phyloP scores from a whole-genome alignment of 164 flowering plant species.

The Stephania cephalantha region DNA sequence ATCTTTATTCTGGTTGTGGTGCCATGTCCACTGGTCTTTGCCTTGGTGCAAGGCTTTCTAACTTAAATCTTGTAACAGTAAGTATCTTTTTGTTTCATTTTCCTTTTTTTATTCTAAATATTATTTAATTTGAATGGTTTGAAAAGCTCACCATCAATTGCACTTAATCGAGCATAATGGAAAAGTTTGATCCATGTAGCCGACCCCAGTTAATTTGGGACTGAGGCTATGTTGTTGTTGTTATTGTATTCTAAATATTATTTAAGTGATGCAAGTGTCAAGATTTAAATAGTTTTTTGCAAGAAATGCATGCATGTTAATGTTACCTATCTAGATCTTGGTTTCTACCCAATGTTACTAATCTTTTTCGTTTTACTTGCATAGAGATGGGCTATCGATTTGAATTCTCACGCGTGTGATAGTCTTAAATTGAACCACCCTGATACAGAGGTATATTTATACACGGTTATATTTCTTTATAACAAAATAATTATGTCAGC shows the following conservation, averaged over 20 bases:
- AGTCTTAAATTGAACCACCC: constrained; percentile 69
- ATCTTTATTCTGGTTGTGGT: constrained; percentile 87
- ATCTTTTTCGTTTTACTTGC: background rate
- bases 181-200: too few species aligned
- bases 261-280: background rate
- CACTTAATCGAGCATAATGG: too few species aligned
- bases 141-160: too few species aligned
- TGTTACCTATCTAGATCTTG: background rate
- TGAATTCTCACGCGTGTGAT: constrained; percentile 20
- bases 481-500: background rate
- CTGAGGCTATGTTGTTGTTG: too few species aligned
- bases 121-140: too few species aligned
- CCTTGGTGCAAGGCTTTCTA: constrained; percentile 50
- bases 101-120: background rate
- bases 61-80: constrained; percentile 67
- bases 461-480: background rate
- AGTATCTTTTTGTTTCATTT: constrained; percentile 16
- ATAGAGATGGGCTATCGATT: constrained; percentile 55
- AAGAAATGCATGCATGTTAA: too few species aligned
- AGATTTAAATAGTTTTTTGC: background rate
- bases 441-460: constrained; percentile 56
- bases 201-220: too few species aligned
- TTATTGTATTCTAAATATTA: too few species aligned
- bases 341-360: background rate
- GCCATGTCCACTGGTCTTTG: constrained; percentile 93